phyloP scores from a whole-genome alignment of 2,329 filamentous ascomycete genomes.

The Verticillium nonalfalfae region DNA sequence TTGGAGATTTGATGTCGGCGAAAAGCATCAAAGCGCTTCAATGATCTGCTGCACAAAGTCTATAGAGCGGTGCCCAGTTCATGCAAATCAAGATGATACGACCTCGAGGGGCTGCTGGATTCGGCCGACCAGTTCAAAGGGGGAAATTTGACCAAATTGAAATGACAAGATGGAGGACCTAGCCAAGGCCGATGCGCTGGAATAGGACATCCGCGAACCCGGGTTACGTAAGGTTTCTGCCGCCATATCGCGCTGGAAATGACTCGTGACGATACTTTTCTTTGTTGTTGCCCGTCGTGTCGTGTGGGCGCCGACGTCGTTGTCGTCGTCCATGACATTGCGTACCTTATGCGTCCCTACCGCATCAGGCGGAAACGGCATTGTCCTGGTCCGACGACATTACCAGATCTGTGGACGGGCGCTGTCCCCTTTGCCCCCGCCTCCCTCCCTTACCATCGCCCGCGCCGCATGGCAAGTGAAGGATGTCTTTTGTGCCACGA shows the following conservation, averaged over 20 bases:
- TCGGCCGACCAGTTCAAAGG: background rate
- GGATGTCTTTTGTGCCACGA: background rate
- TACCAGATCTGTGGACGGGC: background rate
- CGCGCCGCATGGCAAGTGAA: background rate
- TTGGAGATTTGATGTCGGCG: background rate
- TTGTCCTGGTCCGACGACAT: background rate
- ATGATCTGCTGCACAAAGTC: conserved; percentile 3
- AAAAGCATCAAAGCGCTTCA: conserved; percentile 2
- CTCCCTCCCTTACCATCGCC: background rate
- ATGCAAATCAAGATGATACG: background rate
- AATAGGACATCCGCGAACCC: background rate
- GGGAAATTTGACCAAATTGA: background rate
- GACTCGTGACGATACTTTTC: background rate
- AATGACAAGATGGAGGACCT: background rate
- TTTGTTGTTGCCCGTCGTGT: background rate
- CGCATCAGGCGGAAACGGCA: background rate
- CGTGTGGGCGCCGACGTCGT: background rate
- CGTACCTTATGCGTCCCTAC: background rate
- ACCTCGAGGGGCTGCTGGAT: background rate
- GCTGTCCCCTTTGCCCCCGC: background rate
- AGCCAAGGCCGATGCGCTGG: background rate
- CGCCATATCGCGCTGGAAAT: background rate
- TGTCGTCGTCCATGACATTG: background rate
- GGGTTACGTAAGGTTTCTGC: background rate
- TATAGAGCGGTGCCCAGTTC: background rate